A percentile compares a stretch with the other conserved stretches of the same genome.
phyloP scores from a whole-genome alignment of 2,329 filamentous ascomycete species.

The Aspergillus bombycis region DNA sequence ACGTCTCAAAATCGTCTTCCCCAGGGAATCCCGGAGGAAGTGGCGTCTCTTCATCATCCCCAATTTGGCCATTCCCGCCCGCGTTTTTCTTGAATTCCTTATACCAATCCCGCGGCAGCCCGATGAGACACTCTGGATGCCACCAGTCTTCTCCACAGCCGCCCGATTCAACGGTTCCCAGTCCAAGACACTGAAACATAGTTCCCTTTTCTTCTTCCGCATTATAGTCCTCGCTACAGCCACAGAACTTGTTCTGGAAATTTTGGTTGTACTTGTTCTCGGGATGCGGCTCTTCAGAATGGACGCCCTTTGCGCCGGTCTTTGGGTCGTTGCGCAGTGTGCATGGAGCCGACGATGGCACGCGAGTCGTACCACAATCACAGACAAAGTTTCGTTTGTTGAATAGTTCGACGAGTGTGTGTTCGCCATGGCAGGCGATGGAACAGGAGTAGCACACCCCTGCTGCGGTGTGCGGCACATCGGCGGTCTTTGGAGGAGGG shows the following conservation, averaged over 20 bases:
- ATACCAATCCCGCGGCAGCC: conserved; percentile 72
- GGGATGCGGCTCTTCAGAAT: conserved; percentile 69
- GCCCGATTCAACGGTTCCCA: conserved; percentile 77
- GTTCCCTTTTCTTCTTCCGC: conserved; percentile 88
- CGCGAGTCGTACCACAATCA: conserved; percentile 88
- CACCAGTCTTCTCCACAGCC: conserved; percentile 98
- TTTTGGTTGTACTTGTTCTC: conserved; percentile 94
- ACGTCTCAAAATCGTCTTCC: conserved; percentile 85
- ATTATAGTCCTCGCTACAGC: conserved; percentile 85
- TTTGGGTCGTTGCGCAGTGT: conserved; percentile 70
- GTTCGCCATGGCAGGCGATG: conserved; percentile 94
- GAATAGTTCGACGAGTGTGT: conserved; percentile 93
- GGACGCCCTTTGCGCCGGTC: conserved; percentile 78
- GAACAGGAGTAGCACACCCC: conserved; percentile 97
- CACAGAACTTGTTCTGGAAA: conserved; percentile 90
- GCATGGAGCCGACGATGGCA: conserved; percentile 72
- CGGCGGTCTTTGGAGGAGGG: conserved; percentile 67
- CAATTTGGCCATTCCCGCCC: conserved; percentile 28
- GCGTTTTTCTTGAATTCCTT: conserved; percentile 27
- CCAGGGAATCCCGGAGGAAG: conserved; percentile 83
- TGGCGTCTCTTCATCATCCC: conserved; percentile 59
- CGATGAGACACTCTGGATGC: conserved; percentile 89
- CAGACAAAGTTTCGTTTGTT: conserved; percentile 94
- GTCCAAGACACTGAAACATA: conserved; percentile 95
- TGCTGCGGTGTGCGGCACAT: conserved; percentile 70